Evolutionary conservation across 371 early-diverging fungal genomes (phyloP).

Genomic region (Circinella umbellata): DNA sequence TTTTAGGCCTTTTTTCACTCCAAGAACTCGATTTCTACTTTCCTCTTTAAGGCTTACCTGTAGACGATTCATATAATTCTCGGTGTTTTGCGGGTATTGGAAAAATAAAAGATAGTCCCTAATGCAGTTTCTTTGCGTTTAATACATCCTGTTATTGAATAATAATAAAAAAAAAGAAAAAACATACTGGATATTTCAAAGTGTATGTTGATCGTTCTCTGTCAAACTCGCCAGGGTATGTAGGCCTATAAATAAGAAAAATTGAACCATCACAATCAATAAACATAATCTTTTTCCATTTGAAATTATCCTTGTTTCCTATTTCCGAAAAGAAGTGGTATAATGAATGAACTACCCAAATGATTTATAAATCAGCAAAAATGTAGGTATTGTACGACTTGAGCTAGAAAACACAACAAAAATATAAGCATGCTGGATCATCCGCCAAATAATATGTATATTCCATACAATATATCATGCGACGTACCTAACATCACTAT

Average conservation of each 20-base stretch:
- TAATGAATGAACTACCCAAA: conserved; percentile 61
- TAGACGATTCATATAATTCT: conserved; percentile 49
- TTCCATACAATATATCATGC: neutral
- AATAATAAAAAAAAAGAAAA: neutral
- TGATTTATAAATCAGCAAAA: conserved; percentile 66
- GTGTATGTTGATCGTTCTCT: conserved; percentile 57
- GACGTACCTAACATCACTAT: conserved; percentile 65
- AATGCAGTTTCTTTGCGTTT: neutral
- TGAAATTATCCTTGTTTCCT: neutral
- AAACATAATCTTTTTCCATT: too few relatives aligned
- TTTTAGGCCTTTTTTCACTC: neutral
- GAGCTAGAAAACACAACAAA: conserved; percentile 42
- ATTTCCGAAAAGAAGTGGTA: neutral
- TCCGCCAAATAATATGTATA: neutral
- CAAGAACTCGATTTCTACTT: too few relatives aligned
- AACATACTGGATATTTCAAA: conserved; percentile 71
- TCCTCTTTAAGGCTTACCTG: conserved; percentile 27
- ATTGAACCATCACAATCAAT: neutral
- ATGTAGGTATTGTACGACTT: conserved; percentile 68
- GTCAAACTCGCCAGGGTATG: conserved; percentile 73
- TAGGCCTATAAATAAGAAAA: conserved; percentile 45
- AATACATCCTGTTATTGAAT: too few relatives aligned
- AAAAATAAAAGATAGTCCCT: conserved; percentile 78
- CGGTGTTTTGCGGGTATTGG: conserved; percentile 69
- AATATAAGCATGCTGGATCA: neutral